phyloP scores from a whole-genome alignment of 1,284 basidiomycete genomes.

The Tylopilus sp. region DNA sequence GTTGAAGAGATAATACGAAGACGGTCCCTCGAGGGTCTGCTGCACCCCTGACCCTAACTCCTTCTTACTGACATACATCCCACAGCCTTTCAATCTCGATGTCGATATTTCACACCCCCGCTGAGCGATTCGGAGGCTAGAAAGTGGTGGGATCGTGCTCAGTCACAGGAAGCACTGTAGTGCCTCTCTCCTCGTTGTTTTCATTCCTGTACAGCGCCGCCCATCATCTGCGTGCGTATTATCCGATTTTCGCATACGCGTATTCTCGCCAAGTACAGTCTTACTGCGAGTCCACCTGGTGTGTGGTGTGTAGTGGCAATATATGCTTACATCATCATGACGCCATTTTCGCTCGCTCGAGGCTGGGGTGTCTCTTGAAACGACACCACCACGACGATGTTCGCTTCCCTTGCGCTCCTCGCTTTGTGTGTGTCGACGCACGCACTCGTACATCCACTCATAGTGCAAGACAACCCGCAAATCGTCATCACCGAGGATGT shows the following conservation, averaged over 20 bases:
- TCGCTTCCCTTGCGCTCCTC: constrained; percentile 19
- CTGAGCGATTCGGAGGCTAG: constrained; percentile 56
- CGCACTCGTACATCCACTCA: constrained; percentile 21
- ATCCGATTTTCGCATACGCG: constrained; percentile 11
- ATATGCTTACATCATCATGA: constrained; percentile 28
- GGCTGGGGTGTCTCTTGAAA: constrained; percentile 7
- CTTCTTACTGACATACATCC: constrained; percentile 17
- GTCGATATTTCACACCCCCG: constrained; percentile 77
- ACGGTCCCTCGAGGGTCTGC: constrained; percentile 74
- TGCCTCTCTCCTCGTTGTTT: constrained; percentile 31
- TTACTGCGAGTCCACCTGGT: constrained; percentile 3
- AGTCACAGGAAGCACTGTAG: constrained; percentile 35
- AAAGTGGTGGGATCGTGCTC: constrained; percentile 67
- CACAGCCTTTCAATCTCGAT: constrained; percentile 77
- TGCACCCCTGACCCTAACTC: constrained; percentile 10
- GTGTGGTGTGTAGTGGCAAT: background rate
- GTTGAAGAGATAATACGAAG: constrained; percentile 79
- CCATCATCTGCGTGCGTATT: constrained; percentile 14
- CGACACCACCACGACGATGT: constrained; percentile 28
- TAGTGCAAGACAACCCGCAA: constrained; percentile 28
- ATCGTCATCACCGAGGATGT: constrained; percentile 29
- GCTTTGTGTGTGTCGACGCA: constrained; percentile 14
- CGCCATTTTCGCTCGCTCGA: constrained; percentile 18
- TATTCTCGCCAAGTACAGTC: constrained; percentile 7
- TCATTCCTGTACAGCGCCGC: constrained; percentile 22